Evolutionary conservation across 1,284 basidiomycete species (phyloP), one percentile per base, ranked within the genome.

Genomic region (Pseudozyma flocculosa): DNA sequence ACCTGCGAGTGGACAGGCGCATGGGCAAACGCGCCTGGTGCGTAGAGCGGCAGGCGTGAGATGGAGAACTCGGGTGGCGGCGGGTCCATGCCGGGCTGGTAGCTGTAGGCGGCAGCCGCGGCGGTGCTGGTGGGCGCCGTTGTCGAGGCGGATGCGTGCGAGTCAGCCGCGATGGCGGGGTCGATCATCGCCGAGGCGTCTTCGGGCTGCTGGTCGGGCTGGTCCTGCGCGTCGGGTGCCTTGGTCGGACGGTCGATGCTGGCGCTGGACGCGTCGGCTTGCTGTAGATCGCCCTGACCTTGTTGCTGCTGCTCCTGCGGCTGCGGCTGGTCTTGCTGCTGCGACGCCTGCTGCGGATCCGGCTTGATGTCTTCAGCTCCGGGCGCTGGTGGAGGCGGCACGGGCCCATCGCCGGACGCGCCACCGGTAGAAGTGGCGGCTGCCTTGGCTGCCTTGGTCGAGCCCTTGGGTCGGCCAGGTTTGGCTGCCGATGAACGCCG

Each of bases 1-100:
- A 66, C 59, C 8, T 54, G 54, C 48, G 63, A 61, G 63, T 66
- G 63, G 51, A 66, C 54, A 42, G 63, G 58, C 48, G 50, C 26
- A n/a, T 34, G 54, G 49, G 58, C 21, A 18, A 17, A 14, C 1
- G 2, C 21, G 21, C 17, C 21, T 7, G 17, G 21, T 22, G 21
- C 24, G 40, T 41, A 19, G n/a, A 19, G 17, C 40, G 40, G 21
- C 13, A 2, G 17, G 40, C 24, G 21, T 19, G 29, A n/a, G 23
- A 8, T 8, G 24, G n/a, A n/a, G 19, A 43, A 43, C 19, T 29
- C 26, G 26, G 26, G 11, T 11, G 5, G 26, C 26, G 26, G 26
- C 21, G 56, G 53, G 43, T 64, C 61, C 61, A 64, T 64, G 17
- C 56, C 50, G 40, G 59, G 59, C 38, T 56, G 56, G 23, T 64